Base-by-base conservation (phyloP, 257 asterid species). In the Solanum etuberosum region DNA sequence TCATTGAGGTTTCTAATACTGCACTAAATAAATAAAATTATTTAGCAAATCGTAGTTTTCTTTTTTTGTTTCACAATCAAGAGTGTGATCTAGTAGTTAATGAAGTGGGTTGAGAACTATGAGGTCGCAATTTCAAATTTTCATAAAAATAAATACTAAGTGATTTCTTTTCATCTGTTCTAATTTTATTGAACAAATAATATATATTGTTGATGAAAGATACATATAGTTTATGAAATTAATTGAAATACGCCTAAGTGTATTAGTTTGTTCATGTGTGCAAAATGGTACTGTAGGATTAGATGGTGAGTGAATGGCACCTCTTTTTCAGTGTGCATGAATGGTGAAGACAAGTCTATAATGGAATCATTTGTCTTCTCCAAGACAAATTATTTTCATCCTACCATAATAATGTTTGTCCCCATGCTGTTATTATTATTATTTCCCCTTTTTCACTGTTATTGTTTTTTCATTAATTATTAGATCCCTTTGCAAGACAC, bases 301-400 rank as follows among this genome's bases (percentile, higher is more conserved):
- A 80, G 61, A 32, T 48, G 65, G 65, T 25, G n/a, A 16, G 65
- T 25, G 37, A 34, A 48, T 46, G 81, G 29, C 86, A 32, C 83
- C 88, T 76, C 70, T 63, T 23, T 88, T 85, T 88, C 86, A 43
- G 86, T 76, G 90, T 88, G 54, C 43, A 80, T 80, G 67, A 46
- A 46, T 46, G 85, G 85, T 18, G 85, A 29, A 27, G 29, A 8
- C 65, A 37, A 51, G 54, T 12, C 37, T 10, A 42, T 16, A 46
- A 9, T 63, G 40, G 67, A 80, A 80, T 80, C 40, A 80, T 83
- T 72, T 87, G 84, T 87, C 51, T 43, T 82, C 86, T 82, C 74
- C 46, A 34, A 40, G 57, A 37, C 59, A 9, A 72, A 72, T 72
- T 5, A 54, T 65, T 48, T 68, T 43, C 25, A 35, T 34, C 29